phyloP scores from a whole-genome alignment of 2,329 filamentous ascomycete genomes.

The Fusarium avenaceum region DNA sequence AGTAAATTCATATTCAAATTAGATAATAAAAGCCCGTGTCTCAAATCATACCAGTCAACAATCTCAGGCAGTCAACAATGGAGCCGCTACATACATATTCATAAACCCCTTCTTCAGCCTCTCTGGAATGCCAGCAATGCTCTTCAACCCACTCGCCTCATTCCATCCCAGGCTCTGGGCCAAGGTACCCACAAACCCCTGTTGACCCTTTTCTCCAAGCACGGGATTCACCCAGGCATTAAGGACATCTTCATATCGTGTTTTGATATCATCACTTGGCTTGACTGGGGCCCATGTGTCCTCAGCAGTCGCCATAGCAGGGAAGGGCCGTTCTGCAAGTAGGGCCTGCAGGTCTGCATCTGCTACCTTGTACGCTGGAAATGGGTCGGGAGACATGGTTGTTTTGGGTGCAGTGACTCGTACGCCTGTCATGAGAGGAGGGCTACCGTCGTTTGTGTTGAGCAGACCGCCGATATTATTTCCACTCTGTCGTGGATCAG shows the following conservation, averaged over 20 bases:
- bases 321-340: neutral
- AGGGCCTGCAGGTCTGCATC: constrained; percentile 13
- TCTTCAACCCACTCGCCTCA: neutral
- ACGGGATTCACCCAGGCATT: neutral
- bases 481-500: constrained; percentile 8
- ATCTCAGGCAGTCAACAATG: neutral
- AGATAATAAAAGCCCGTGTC: too few relatives aligned
- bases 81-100: constrained; percentile 12
- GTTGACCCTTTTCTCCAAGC: neutral
- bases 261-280: neutral
- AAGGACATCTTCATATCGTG: neutral
- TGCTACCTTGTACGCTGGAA: constrained; percentile 9
- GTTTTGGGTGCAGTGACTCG: constrained; percentile 6
- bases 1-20: too few relatives aligned
- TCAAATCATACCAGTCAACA: too few relatives aligned
- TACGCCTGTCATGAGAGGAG: constrained; percentile 15
- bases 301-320: neutral
- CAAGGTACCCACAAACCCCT: neutral
- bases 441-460: neutral
- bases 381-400: constrained; percentile 6
- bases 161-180: neutral
- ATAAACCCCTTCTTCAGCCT: constrained; percentile 5
- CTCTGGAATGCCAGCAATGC: constrained; percentile 6
- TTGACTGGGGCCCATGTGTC: neutral
- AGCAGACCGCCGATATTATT: constrained; percentile 9